Conservation (phyloP, 192 early-diverging fungal genomes). For the Backusella tarrabulga region DNA sequence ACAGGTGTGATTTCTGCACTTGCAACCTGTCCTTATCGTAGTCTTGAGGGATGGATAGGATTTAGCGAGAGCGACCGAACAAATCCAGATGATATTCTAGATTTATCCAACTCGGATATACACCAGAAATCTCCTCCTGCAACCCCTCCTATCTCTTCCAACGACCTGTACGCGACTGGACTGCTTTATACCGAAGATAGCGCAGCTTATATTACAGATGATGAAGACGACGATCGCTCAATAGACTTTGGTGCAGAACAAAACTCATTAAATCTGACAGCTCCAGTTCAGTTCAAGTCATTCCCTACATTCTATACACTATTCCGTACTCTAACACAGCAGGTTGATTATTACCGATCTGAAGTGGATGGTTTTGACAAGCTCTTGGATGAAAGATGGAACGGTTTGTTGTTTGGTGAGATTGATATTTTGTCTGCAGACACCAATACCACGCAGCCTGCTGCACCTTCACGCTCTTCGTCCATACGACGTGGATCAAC, state of each 20-base stretch:
- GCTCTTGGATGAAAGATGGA: conserved; percentile 51
- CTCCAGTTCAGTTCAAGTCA: conserved; percentile 43
- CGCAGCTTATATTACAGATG: neutral
- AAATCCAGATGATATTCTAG: conserved; percentile 36
- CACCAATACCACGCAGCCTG: neutral
- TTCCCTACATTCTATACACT: conserved; percentile 67
- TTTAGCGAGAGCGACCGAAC: conserved; percentile 49
- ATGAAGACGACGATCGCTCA: conserved; percentile 44
- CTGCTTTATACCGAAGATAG: neutral
- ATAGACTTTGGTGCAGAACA: conserved; percentile 34
- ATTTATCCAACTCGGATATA: neutral
- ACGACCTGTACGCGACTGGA: neutral
- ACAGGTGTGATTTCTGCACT: conserved; percentile 87
- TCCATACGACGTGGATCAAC: neutral
- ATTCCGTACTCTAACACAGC: conserved; percentile 58
- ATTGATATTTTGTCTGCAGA: conserved; percentile 1
- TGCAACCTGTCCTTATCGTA: conserved; percentile 70
- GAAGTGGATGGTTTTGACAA: conserved; percentile 61
- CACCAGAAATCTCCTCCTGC: neutral
- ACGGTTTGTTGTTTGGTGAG: conserved; percentile 21
- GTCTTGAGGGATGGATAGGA: conserved; percentile 71
- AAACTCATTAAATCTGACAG: conserved; percentile 14
- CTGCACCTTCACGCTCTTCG: neutral
- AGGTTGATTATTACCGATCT: conserved; percentile 63
- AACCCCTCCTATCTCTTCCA: neutral